Evolutionary conservation across 768 basidiomycete species (phyloP).

Genomic region (Leccinum ochraceum): DNA sequence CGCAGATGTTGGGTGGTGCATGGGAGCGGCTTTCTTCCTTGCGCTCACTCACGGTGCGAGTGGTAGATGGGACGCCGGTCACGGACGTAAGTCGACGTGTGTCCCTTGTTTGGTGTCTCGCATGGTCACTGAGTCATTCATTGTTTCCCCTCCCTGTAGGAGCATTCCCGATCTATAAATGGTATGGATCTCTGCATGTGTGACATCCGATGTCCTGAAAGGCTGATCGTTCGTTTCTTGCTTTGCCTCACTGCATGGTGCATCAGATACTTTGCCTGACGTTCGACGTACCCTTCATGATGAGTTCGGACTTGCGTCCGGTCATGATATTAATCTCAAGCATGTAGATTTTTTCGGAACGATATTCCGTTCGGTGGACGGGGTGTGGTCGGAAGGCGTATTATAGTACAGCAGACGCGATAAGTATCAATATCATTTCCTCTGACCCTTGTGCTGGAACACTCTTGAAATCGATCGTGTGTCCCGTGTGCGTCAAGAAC

Average conservation of each 20-base stretch:
- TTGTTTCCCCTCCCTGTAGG: conserved; percentile 1
- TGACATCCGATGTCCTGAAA: neutral
- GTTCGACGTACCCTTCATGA: conserved; percentile 1
- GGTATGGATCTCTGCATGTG: neutral
- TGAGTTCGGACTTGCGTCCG: neutral
- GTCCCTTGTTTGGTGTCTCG: neutral
- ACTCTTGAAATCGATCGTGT: conserved; percentile 74
- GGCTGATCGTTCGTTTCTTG: no score
- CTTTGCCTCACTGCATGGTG: neutral
- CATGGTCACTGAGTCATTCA: neutral
- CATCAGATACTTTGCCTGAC: neutral
- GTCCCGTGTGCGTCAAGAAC: conserved; percentile 24
- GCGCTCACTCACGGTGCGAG: neutral
- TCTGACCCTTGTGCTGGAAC: conserved; percentile 66
- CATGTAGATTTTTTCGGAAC: neutral
- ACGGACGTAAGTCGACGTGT: neutral
- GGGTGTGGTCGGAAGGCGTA: conserved; percentile 5
- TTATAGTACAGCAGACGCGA: neutral
- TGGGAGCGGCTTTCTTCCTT: neutral
- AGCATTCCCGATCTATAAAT: neutral
- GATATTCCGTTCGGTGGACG: conserved; percentile 3
- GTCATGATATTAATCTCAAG: neutral
- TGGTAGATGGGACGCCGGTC: neutral
- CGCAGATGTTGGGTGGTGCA: neutral
- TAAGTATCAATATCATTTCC: neutral